Base-by-base conservation (phyloP, 2,329 filamentous ascomycete genomes). In the Xylariaceae sp. region DNA sequence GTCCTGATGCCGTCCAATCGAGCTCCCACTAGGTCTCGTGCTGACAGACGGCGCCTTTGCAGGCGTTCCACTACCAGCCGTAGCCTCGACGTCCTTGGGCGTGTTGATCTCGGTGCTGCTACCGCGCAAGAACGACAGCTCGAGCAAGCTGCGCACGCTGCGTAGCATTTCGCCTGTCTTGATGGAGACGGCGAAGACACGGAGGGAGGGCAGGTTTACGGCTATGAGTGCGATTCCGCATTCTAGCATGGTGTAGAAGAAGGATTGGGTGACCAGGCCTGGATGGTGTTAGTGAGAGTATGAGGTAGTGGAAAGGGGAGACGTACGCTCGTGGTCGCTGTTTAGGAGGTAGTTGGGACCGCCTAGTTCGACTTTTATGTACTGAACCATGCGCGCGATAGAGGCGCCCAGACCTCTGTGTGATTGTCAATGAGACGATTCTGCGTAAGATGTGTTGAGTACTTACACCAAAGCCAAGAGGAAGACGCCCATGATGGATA, bases 321-420 rank as follows among this genome's bases (percentile, higher is more conserved):
- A 62, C 60, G 51, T 42, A 62, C 60, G 42, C 23, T 62, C 39
- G 30, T 59, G 23, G 50, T 62, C 60, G 30, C 34, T 47, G 55
- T 57, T 47, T n/a, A 59, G 44, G 4, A 57, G 47, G 42, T 57
- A 57, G 17, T 54, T 45, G 17, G 56, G 56, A n/a, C 60, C 60
- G 47, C 57, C 56, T 4, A 62, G 49, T 51, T 62, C 59, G 30
- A 62, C 34, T 42, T 55, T 59, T 44, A 62, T 52, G 23, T 62
- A 62, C 13, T 62, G 56, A 0, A 56, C 53, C 53, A 59, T 57
- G 4, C 60, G 53, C 42, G 60, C 60, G 8, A 51, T 62, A 58
- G 10, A 45, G 51, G 51, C 39, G 4, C 10, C 54, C 37, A 53
- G 9, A 66, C 49, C n/a, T 13, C 37, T 42, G 11, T 6, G 23